phyloP scores from a whole-genome alignment of 164 flowering plant species.

The Euptelea pleiosperma region DNA sequence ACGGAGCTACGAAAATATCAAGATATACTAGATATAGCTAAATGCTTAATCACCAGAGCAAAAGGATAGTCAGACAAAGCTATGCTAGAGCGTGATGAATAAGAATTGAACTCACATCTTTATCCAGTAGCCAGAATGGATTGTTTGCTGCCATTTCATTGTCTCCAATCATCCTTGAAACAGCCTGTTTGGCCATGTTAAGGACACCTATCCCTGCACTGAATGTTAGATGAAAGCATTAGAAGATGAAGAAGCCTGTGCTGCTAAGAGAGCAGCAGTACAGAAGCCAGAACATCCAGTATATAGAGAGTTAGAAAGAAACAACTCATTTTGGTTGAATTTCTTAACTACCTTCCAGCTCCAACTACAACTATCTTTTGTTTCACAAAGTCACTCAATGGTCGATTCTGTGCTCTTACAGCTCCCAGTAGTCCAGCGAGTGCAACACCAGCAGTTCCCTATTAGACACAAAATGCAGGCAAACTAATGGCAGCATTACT shows the following conservation, averaged over 20 bases:
- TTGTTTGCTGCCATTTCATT: conserved; percentile 33
- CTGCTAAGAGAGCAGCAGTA: neutral
- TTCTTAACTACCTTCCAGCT: conserved; percentile 80
- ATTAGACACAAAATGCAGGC: conserved; percentile 14
- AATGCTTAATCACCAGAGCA: neutral
- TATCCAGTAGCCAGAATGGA: conserved; percentile 79
- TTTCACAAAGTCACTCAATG: conserved; percentile 75
- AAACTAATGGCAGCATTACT: neutral
- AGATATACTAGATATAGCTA: conserved; percentile 1
- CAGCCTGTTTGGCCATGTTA: conserved; percentile 73
- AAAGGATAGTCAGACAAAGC: too few species aligned
- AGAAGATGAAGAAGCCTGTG: conserved; percentile 8
- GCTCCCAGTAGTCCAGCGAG: conserved; percentile 93
- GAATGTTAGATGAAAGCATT: conserved; percentile 31
- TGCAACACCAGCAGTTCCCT: conserved; percentile 99
- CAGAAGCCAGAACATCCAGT: neutral
- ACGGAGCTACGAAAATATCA: neutral
- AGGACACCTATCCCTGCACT: conserved; percentile 99
- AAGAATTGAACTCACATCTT: conserved; percentile 52
- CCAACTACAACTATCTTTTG: conserved; percentile 98
- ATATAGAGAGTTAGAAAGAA: neutral
- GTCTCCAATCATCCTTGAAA: conserved; percentile 59
- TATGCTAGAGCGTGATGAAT: neutral
- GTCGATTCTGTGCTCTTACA: conserved; percentile 93
- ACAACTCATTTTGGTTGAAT: neutral